Conservation (phyloP, 306 rosid species). For the Malus fusca region DNA sequence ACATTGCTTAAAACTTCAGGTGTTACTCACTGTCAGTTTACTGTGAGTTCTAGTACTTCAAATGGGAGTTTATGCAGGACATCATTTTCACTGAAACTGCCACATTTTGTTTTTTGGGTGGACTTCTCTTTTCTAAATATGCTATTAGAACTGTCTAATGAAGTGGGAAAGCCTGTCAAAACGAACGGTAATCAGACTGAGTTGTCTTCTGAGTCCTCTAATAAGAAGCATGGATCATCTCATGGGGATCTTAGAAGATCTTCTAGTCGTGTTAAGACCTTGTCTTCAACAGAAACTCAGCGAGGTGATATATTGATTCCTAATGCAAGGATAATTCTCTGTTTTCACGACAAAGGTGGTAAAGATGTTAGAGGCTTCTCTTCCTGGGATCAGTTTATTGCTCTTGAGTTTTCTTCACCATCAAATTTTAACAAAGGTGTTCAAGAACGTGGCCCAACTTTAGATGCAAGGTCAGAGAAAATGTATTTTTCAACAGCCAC, state of each 20-base stretch:
- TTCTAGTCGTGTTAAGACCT: constrained; percentile 35
- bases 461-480: constrained; percentile 43
- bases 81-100: constrained; percentile 59
- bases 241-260: constrained; percentile 28
- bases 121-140: constrained; percentile 43
- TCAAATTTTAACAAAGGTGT: constrained; percentile 27
- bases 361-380: constrained; percentile 29
- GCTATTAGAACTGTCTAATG: constrained; percentile 39
- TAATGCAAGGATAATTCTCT: constrained; percentile 66
- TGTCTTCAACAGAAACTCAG: constrained; percentile 43
- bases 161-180: constrained; percentile 42
- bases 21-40: constrained; percentile 41
- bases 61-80: constrained; percentile 35
- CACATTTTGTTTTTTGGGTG: constrained; percentile 73
- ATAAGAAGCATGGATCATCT: constrained; percentile 29
- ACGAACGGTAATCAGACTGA: constrained; percentile 23
- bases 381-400: constrained; percentile 66
- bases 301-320: constrained; percentile 58
- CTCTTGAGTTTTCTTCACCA: constrained; percentile 61
- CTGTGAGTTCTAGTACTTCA: constrained; percentile 42
- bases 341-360: constrained; percentile 62
- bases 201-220: constrained; percentile 21
- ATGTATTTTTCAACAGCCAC: constrained; percentile 36
- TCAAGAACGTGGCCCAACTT: constrained; percentile 28
- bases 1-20: constrained; percentile 67